These are phyloP conservation scores for Plasmodium inui DNA, from an alignment of 169 alveolate species.

Conservation along the genomic window DNA sequence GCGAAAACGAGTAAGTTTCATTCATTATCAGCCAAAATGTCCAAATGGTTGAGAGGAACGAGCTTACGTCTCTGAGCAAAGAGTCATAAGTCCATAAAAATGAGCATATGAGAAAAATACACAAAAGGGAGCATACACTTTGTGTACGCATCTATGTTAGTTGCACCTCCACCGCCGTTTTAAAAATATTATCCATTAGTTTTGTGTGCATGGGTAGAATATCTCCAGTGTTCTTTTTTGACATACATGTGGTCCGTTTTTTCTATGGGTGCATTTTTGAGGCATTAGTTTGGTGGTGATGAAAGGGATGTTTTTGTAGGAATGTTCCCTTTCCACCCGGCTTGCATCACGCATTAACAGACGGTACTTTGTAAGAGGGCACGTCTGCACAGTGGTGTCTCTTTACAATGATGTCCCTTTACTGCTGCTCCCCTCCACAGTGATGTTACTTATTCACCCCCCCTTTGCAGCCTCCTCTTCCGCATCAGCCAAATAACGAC, in stretches of 20 bases:
- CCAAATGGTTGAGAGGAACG: not conserved
- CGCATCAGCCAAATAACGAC: slow-evolving; percentile 84
- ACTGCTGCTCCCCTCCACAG: too few relatives aligned
- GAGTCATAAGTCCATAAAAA: not conserved
- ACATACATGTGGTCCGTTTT: not conserved
- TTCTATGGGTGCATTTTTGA: not conserved
- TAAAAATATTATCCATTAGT: not conserved
- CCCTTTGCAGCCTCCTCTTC: slow-evolving; percentile 45
- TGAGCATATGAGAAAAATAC: not conserved
- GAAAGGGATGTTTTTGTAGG: not conserved
- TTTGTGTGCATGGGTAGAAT: not conserved
- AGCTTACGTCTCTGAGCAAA: not conserved
- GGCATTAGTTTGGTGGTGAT: not conserved
- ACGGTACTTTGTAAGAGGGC: not conserved
- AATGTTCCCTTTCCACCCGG: not conserved
- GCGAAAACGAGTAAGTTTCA: slow-evolving; percentile 74
- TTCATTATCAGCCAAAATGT: not conserved
- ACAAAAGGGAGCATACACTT: not conserved
- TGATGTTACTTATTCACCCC: not conserved
- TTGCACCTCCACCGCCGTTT: not conserved
- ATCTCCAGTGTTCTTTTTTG: not conserved
- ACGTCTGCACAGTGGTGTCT: not conserved
- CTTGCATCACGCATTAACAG: not conserved
- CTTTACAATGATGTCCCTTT: not conserved
- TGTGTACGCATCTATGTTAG: not conserved